phyloP scores from a whole-genome alignment of 345 rosid species.

The Syzygium grande region DNA sequence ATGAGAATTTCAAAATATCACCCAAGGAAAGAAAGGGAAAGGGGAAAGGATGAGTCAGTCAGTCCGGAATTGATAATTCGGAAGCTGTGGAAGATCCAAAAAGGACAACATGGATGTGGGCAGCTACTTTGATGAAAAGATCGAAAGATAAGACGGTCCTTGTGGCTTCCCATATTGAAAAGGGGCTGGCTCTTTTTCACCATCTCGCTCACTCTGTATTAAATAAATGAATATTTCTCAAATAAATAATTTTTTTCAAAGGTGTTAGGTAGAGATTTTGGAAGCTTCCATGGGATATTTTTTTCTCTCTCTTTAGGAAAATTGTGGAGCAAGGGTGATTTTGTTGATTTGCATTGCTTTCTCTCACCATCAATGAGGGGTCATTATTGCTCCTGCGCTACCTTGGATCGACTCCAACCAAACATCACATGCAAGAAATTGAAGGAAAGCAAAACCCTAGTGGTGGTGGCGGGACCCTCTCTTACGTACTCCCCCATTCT shows the following conservation, averaged over 20 bases:
- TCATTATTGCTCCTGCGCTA: conserved; percentile 5
- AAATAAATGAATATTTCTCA: background rate
- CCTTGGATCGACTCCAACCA: conserved; percentile 9
- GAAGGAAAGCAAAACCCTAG: background rate
- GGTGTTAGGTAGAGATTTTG: conserved; percentile 29
- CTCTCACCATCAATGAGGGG: background rate
- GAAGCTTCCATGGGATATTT: conserved; percentile 30
- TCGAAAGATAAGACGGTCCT: background rate
- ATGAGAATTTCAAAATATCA: background rate
- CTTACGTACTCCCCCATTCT: background rate
- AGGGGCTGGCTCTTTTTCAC: background rate
- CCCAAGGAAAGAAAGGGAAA: background rate
- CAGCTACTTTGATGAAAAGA: background rate
- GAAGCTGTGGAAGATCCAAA: background rate
- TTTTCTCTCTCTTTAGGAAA: background rate
- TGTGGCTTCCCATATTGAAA: background rate
- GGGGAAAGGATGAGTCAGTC: background rate
- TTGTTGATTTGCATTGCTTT: background rate
- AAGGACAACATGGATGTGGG: conserved; percentile 1
- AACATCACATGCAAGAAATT: conserved; percentile 22
- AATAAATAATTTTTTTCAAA: conserved; percentile 5
- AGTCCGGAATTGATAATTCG: background rate
- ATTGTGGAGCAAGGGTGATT: background rate
- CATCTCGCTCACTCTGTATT: background rate
- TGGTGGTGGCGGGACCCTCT: background rate